Evolutionary conservation across 2,329 filamentous ascomycete genomes (phyloP), one percentile per base, ranked within the genome.

Genomic region (Pseudogymnoascus sp.): DNA sequence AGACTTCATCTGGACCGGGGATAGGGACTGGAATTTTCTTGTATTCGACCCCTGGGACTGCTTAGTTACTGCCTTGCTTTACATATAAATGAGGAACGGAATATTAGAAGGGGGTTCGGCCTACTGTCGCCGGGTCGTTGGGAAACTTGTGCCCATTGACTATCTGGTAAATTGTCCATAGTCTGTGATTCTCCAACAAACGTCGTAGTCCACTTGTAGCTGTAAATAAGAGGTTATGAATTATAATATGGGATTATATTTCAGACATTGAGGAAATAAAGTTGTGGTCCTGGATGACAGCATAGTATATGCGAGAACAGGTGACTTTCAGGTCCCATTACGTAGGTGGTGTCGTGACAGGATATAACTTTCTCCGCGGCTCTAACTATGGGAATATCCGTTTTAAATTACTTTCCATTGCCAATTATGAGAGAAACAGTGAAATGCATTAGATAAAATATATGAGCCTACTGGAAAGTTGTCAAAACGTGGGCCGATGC

Each of bases 1-100:
- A 87, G 67, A 95, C 89, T 78, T 96, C 89, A 78, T 94, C 91
- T 58, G 91, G 87, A 21, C 87, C 90, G 41, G 92, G 91, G 74
- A 85, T 83, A 65, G 81, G 81, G 58, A 95, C 91, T 68, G 89
- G 86, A 70, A 96, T 92, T 78, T 88, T 81, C 79, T 90, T 91
- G 81, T 87, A 90, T 65, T 83, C 75, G 69, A 84, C 77, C 66
- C 83, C 83, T 84, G 65, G 17, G 59, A 33, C 42, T 27, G 64
- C 25, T 62, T 65, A 62, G 25, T 63, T 31, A 36, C 15, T 41
- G n/a, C 13, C 29, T 59, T 44, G 6, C 17, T 15, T 15, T 9
- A 15, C 10, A 2, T 7, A n/a, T n/a, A 17, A 5, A 25, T 12
- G 31, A 6, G n/a, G 9, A 17, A 33, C 3, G 8, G 27, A 17